phyloP scores from a whole-genome alignment of 2,329 filamentous ascomycete genomes.

The Alternaria atra region DNA sequence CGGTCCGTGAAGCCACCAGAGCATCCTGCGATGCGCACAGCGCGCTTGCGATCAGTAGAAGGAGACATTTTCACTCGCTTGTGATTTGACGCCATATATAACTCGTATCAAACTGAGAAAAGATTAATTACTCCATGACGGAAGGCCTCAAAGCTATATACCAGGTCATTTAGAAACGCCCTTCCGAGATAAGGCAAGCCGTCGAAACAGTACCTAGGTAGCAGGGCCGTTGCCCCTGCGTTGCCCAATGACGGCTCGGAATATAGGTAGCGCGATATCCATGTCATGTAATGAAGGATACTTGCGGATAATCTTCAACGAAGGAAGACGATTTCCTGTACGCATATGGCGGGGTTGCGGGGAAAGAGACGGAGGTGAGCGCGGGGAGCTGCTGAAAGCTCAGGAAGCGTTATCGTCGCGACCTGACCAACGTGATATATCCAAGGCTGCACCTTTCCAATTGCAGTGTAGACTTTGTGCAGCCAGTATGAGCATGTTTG shows the following conservation, averaged over 20 bases:
- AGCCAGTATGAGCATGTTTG: not conserved
- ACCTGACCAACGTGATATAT: no score
- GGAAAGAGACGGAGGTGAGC: not conserved
- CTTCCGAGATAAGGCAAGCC: conserved; percentile 10
- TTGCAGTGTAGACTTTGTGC: not conserved
- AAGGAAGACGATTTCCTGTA: conserved; percentile 6
- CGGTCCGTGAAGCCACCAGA: conserved; percentile 54
- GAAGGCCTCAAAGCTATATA: conserved; percentile 23
- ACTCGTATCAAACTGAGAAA: not conserved
- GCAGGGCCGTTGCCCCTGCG: conserved; percentile 10
- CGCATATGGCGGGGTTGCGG: conserved; percentile 2
- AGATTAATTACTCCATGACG: not conserved
- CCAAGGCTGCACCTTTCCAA: not conserved
- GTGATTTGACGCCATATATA: conserved; percentile 3
- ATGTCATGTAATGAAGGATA: conserved; percentile 14
- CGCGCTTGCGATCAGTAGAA: conserved; percentile 30
- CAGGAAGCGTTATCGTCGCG: not conserved
- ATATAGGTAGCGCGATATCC: conserved; percentile 8
- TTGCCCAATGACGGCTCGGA: conserved; percentile 14
- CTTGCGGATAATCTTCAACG: conserved; percentile 3
- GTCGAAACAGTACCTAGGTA: not conserved
- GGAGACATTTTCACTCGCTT: conserved; percentile 23
- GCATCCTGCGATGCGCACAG: conserved; percentile 45
- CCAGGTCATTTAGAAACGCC: not conserved
- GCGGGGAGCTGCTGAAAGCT: not conserved